A percentile compares a stretch with the other conserved stretches of the same genome.
Evolutionary conservation across 768 basidiomycete species (phyloP).

Genomic region (Hericium coralloides): DNA sequence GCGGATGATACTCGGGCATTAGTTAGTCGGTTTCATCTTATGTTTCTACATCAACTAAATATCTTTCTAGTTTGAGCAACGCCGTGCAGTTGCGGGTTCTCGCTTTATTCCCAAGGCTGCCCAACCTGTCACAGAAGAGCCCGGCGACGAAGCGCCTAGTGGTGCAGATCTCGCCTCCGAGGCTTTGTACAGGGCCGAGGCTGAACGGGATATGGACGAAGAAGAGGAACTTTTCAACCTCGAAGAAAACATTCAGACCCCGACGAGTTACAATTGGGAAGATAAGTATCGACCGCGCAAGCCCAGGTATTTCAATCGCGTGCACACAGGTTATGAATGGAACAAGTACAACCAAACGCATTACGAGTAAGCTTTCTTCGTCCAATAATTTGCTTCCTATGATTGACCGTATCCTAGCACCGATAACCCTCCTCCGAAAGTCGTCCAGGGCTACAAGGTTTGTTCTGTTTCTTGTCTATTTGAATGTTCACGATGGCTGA

Average conservation of each 20-base stretch:
- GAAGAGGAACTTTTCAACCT: conserved; percentile 94
- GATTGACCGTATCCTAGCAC: conserved; percentile 43
- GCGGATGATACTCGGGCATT: conserved; percentile 54
- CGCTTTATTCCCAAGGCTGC: conserved; percentile 78
- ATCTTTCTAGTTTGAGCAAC: conserved; percentile 55
- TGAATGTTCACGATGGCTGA: conserved; percentile 6
- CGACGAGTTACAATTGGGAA: conserved; percentile 93
- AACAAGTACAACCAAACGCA: conserved; percentile 99
- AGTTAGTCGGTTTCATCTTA: conserved; percentile 20
- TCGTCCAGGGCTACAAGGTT: conserved; percentile 97
- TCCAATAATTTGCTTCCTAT: not conserved
- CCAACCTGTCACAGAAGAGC: conserved; percentile 49
- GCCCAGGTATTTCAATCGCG: conserved; percentile 97
- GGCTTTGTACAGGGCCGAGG: conserved; percentile 84
- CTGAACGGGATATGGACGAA: conserved; percentile 88
- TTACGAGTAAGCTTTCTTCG: conserved; percentile 70
- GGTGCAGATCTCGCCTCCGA: conserved; percentile 79
- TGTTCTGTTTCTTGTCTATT: conserved; percentile 5
- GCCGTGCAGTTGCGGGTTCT: conserved; percentile 74
- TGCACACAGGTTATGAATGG: conserved; percentile 99
- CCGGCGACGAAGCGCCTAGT: conserved; percentile 48
- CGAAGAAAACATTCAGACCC: conserved; percentile 79
- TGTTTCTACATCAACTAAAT: not conserved
- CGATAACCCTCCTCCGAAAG: conserved; percentile 98
- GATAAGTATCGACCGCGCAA: conserved; percentile 97